Evolutionary conservation across 768 basidiomycete species (phyloP).

Genomic region (Boletus reticulatus): DNA sequence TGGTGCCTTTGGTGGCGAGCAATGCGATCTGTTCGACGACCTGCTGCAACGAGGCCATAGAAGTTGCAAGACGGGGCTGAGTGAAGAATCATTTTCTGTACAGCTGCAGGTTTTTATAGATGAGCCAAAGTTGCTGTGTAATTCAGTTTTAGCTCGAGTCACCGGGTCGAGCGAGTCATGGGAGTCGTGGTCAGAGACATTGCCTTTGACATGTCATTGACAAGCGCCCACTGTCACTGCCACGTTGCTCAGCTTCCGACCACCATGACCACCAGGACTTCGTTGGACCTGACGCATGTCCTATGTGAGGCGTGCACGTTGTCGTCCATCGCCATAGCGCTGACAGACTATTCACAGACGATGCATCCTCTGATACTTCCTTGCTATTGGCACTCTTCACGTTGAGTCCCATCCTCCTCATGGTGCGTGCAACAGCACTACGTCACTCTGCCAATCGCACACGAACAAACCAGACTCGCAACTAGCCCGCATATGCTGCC

Average conservation of each 20-base stretch:
- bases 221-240: no score
- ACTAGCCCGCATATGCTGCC: conserved; percentile 75
- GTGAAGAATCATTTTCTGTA: not conserved
- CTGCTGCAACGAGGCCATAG: conserved; percentile 29
- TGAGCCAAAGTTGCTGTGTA: no score
- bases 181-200: no score
- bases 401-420: conserved; percentile 67
- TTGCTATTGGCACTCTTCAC: conserved; percentile 61
- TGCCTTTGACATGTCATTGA: no score
- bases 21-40: conserved; percentile 29
- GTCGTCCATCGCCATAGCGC: not conserved
- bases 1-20: conserved; percentile 18
- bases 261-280: conserved; percentile 30
- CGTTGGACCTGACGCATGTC: conserved; percentile 67
- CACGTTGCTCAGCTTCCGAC: no score
- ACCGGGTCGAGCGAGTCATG: no score
- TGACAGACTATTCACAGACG: conserved; percentile 41
- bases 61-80: not conserved
- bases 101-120: no score
- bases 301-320: conserved; percentile 43
- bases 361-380: conserved; percentile 57
- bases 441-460: not conserved
- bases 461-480: conserved; percentile 3
- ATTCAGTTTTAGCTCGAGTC: no score
- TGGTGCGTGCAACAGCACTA: conserved; percentile 43